Conservation (phyloP, 371 early-diverging fungal species). For the Rhizopus delemar region DNA sequence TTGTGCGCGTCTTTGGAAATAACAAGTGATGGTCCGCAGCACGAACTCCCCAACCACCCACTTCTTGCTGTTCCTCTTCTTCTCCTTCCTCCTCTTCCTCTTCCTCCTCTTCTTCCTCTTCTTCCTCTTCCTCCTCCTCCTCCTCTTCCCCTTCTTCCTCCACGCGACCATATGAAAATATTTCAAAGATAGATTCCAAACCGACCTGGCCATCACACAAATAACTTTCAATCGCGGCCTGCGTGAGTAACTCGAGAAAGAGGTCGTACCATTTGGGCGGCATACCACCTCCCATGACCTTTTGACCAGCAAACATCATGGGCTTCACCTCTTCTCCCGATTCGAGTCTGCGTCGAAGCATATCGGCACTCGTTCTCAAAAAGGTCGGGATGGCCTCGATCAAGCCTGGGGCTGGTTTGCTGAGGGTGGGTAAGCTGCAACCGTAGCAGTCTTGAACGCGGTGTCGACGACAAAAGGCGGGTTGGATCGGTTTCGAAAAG, state of each 20-base stretch:
- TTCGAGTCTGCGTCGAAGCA: conserved; percentile 45
- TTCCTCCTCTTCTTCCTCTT: conserved; percentile 21
- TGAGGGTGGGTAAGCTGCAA: conserved; percentile 5
- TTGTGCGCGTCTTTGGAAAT: conserved; percentile 54
- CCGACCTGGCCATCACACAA: conserved; percentile 58
- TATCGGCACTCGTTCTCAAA: conserved; percentile 57
- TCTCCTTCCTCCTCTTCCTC: conserved; percentile 29
- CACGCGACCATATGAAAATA: conserved; percentile 61
- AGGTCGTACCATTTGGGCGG: conserved; percentile 61
- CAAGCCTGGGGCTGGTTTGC: conserved; percentile 32
- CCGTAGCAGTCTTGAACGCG: conserved; percentile 1
- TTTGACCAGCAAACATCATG: conserved; percentile 45
- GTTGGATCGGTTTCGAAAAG: conserved; percentile 24
- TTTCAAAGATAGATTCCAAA: conserved; percentile 54
- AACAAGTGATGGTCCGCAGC: conserved; percentile 55
- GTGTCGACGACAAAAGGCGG: conserved; percentile 37
- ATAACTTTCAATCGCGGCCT: conserved; percentile 62
- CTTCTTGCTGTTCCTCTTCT: conserved; percentile 29
- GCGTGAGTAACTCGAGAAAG: conserved; percentile 60
- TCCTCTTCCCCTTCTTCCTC: conserved; percentile 52
- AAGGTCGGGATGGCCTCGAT: conserved; percentile 60
- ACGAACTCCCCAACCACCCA: conserved; percentile 40
- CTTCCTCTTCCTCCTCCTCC: conserved; percentile 4
- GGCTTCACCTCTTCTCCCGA: conserved; percentile 27
- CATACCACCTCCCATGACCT: conserved; percentile 58